phyloP scores from a whole-genome alignment of 768 basidiomycete species.

The Hemileccinum rubropunctum region DNA sequence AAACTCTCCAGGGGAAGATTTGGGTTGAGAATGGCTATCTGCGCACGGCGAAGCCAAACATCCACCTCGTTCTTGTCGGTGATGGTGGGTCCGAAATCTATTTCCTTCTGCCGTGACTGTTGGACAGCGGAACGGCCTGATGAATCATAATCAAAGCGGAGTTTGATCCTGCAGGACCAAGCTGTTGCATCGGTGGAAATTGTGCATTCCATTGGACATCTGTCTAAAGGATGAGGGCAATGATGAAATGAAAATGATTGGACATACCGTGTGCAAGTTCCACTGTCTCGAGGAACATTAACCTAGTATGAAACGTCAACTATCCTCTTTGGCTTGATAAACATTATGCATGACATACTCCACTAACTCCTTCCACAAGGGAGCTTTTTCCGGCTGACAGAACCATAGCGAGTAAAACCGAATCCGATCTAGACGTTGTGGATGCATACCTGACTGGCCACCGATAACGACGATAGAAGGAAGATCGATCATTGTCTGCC shows the following conservation, averaged over 20 bases:
- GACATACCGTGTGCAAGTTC: conserved; percentile 55
- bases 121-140: too few relatives aligned
- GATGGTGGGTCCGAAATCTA: conserved; percentile 33
- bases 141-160: conserved; percentile 35
- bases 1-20: conserved; percentile 16
- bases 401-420: not conserved
- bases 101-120: conserved; percentile 20
- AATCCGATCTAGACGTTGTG: not conserved
- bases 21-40: conserved; percentile 42
- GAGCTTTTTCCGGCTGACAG: conserved; percentile 56
- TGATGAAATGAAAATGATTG: not conserved
- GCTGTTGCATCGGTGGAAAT: conserved; percentile 38
- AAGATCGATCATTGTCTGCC: conserved; percentile 38
- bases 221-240: conserved; percentile 15
- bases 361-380: conserved; percentile 54
- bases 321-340: not conserved
- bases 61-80: conserved; percentile 35
- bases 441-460: conserved; percentile 48
- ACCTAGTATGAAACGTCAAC: conserved; percentile 37
- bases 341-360: conserved; percentile 34
- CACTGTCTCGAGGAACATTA: conserved; percentile 58
- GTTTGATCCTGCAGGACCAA: conserved; percentile 46
- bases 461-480: conserved; percentile 57
- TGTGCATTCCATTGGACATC: conserved; percentile 54
- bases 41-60: conserved; percentile 44